Evolutionary conservation across 441 rosid species (phyloP), one percentile per base, ranked within the genome.

Genomic region (Populus tomentosa): DNA sequence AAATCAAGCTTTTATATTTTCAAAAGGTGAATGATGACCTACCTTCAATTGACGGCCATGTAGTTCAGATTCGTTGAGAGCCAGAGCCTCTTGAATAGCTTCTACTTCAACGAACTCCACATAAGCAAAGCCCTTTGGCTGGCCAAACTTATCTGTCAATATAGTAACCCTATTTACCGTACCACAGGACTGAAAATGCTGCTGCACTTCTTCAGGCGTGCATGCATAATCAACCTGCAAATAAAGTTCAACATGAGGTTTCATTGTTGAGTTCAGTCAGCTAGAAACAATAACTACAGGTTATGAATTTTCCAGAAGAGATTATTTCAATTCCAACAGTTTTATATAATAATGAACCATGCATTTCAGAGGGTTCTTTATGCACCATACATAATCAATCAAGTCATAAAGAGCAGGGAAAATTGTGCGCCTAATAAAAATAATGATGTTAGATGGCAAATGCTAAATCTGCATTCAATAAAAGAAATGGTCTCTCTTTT

Each of bases 161-260:
- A 94, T 92, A 16, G 98, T 92, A 71, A 94, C 98, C 63, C 98
- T 81, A 77, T 94, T 93, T 28, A 94, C 98, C 28, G 96, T 94
- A 77, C 98, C 98, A 72, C 98, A 94, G 26, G 97, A 82, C 83
- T 94, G 97, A 75, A 94, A 94, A 88, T 94, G 97, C 80, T 91
- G 97, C 84, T 92, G 97, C 76, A 94, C 98, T 86, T 94, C 98
- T 87, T 94, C 98, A 28, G 98, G 97, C 6, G 98, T 92, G 84
- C 97, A 94, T 2, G 92, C 92, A 84, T 92, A 94, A 75, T 94
- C 97, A 80, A 92, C 98, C 97, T 94, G 82, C 84, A 84, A 5
- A 40, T 63, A 16, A 79, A 79, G 56, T 75, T 46, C 72, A n/a
- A 73, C 38, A 24, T 50, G 36, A 50, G 53, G 26, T 69, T 69